Evolutionary conservation across 1,284 basidiomycete species (phyloP), one percentile per base, ranked within the genome.

Genomic region (Mycena sp.): DNA sequence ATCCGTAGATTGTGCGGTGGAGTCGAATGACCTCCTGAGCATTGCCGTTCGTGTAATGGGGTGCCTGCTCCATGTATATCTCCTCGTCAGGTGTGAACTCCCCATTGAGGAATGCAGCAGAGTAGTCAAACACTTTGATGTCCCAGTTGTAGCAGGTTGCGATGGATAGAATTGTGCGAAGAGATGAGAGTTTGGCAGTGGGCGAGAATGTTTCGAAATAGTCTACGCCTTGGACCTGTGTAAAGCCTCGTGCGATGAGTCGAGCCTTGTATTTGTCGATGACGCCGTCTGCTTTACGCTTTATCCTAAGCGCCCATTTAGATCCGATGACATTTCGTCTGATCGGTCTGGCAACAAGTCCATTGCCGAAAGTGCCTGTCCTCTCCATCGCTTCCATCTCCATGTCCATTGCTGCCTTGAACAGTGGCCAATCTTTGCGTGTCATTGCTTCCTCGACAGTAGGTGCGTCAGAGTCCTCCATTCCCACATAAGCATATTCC

Each of bases 161-260:
- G 1, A 77, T 57, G 1, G 73, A 49, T n/a, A 76, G 57, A 9
- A 78, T 40, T 3, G 75, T 43, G 1, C 76, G 71, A 2, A 80
- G 54, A 0, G 73, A 71, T 1, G 67, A 38, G 1, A 72, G 50
- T 10, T 72, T 59, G 0, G 66, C 69, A 0, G 74, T 72, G 0
- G 77, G 76, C 0, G 76, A 67, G 58, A 70, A 62, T 19, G 60
- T 62, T 14, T 56, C 60, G 17, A 17, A 62, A 19, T 56, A 62
- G 12, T 62, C 60, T 1, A 62, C 60, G 0, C 60, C 60, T 51
- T 48, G 37, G 3, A 62, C 48, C 21, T 62, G 60, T 0, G 52
- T 49, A 38, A 62, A 62, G 10, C 60, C 53, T 7, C 21, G n/a
- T 1, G 61, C 61, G 10, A 63, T 55, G 17, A 63, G 56, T 10